Evolutionary conservation across 257 asterid genomes (phyloP).

Genomic region (Jasminum sambac): DNA sequence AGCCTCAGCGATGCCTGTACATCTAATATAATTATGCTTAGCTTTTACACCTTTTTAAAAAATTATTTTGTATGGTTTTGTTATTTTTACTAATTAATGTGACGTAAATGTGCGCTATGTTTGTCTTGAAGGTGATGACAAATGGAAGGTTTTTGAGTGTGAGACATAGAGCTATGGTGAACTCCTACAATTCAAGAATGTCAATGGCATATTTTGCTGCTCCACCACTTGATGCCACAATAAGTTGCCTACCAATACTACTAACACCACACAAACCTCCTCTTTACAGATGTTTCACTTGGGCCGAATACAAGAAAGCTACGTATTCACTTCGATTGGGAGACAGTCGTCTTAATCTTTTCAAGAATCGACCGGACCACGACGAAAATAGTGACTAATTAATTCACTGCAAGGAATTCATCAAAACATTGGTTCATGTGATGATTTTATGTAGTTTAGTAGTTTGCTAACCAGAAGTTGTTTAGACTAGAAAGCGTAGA

Average conservation of each 20-base stretch:
- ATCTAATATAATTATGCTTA: too few species aligned
- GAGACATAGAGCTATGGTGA: slow-evolving; percentile 58
- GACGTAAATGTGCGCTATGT: neutral
- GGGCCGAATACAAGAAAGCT: slow-evolving; percentile 65
- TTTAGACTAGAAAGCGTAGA: neutral
- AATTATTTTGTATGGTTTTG: too few species aligned
- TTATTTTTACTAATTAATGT: too few species aligned
- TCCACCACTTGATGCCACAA: slow-evolving; percentile 48
- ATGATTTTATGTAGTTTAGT: neutral
- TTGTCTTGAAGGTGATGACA: slow-evolving; percentile 52
- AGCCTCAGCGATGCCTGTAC: too few species aligned
- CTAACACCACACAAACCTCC: slow-evolving; percentile 30
- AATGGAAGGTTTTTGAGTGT: slow-evolving; percentile 69
- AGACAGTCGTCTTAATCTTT: slow-evolving; percentile 47
- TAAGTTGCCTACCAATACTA: slow-evolving; percentile 36
- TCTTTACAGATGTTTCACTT: slow-evolving; percentile 49
- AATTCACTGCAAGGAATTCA: neutral
- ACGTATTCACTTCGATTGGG: slow-evolving; percentile 43
- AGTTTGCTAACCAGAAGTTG: neutral
- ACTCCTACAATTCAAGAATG: slow-evolving; percentile 40
- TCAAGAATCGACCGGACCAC: slow-evolving; percentile 8
- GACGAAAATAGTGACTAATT: neutral
- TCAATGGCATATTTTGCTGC: slow-evolving; percentile 65
- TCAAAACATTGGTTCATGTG: neutral
- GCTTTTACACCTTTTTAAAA: too few species aligned